A percentile compares a stretch with the other conserved stretches of the same genome.
These are phyloP conservation scores for Phylloporus arenicola DNA, from an alignment of 768 basidiomycete species.

Conservation along the genomic window DNA sequence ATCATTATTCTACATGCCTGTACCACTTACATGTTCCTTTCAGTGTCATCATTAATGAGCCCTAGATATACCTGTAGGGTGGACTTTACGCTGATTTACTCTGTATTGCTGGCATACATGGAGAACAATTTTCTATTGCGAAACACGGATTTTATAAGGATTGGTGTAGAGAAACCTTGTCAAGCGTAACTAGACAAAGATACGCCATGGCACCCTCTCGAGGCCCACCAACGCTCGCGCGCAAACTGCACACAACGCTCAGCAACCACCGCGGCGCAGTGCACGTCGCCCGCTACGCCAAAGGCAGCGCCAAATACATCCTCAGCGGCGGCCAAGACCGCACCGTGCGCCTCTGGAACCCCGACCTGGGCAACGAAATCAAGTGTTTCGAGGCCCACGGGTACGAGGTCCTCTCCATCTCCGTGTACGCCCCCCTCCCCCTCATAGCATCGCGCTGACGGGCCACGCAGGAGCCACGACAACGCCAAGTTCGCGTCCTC, in stretches of 20 bases:
- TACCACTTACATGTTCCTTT: conserved; percentile 17
- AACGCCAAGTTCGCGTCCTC: conserved; percentile 92
- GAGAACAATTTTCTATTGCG: not conserved
- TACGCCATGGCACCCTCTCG: conserved; percentile 47
- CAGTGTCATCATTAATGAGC: conserved; percentile 9
- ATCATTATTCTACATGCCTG: conserved; percentile 19
- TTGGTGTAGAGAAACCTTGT: no score
- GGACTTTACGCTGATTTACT: conserved; percentile 4
- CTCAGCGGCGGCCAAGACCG: conserved; percentile 94
- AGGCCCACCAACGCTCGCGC: conserved; percentile 48
- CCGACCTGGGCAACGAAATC: conserved; percentile 78
- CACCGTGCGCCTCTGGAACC: conserved; percentile 88
- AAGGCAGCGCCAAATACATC: conserved; percentile 81
- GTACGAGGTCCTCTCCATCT: conserved; percentile 88
- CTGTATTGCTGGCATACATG: not conserved
- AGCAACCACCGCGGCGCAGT: conserved; percentile 75
- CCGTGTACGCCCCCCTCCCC: conserved; percentile 56
- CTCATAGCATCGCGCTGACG: not conserved
- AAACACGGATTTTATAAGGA: no score
- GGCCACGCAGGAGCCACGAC: conserved; percentile 69
- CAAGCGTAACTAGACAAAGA: not conserved
- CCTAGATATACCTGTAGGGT: conserved; percentile 7
- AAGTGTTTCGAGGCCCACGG: conserved; percentile 89
- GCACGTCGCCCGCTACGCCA: conserved; percentile 87
- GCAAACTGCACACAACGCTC: conserved; percentile 60